Evolutionary conservation across 2,329 filamentous ascomycete genomes (phyloP).

Genomic region (Chaetomiaceae sp.): DNA sequence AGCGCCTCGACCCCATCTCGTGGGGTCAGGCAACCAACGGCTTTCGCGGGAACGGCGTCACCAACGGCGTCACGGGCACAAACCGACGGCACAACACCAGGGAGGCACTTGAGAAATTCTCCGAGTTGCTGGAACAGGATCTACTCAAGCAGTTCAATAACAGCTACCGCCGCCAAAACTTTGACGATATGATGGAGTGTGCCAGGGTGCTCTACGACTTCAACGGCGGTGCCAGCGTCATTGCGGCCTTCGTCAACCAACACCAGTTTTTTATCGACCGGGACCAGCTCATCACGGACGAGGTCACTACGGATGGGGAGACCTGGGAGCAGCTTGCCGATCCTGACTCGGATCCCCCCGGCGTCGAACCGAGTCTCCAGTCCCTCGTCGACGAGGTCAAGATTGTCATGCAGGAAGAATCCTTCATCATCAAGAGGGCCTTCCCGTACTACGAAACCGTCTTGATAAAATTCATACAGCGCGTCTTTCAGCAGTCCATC

Average conservation of each 20-base stretch:
- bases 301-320: slow-evolving; percentile 69
- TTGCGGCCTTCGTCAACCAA: slow-evolving; percentile 95
- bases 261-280: slow-evolving; percentile 99
- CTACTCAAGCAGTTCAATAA: slow-evolving; percentile 94
- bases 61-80: slow-evolving; percentile 44
- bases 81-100: slow-evolving; percentile 62
- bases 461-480: slow-evolving; percentile 84
- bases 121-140: slow-evolving; percentile 92
- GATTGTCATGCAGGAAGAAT: slow-evolving; percentile 94
- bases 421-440: slow-evolving; percentile 90
- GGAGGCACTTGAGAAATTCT: slow-evolving; percentile 93
- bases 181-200: slow-evolving; percentile 97
- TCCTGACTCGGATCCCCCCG: slow-evolving; percentile 85
- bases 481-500: slow-evolving; percentile 96
- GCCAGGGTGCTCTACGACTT: slow-evolving; percentile 92
- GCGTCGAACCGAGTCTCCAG: slow-evolving; percentile 87
- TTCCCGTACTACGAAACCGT: slow-evolving; percentile 97
- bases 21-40: slow-evolving; percentile 62
- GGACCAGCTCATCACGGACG: slow-evolving; percentile 84
- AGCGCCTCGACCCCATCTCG: slow-evolving; percentile 74
- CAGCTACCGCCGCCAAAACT: slow-evolving; percentile 91
- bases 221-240: slow-evolving; percentile 91
- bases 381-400: slow-evolving; percentile 90
- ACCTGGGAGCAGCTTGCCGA: slow-evolving; percentile 91
- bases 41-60: slow-evolving; percentile 44